Evolutionary conservation across 1,284 basidiomycete genomes (phyloP).

Genomic region (Bondarzewia mesenterica): DNA sequence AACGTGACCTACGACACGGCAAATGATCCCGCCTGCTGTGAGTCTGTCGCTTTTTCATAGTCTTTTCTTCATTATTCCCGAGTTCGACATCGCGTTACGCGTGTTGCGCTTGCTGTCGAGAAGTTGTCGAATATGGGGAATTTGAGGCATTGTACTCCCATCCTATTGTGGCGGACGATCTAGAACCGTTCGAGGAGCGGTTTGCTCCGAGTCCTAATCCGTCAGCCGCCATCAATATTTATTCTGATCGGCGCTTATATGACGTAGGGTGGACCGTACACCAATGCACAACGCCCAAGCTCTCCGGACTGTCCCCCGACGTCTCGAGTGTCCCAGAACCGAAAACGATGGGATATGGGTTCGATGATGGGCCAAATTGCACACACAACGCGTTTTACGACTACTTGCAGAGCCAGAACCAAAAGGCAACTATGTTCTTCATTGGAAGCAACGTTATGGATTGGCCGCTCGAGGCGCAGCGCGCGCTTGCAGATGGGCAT

Average conservation of each 20-base stretch:
- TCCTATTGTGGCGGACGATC: neutral
- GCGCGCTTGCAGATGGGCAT: conserved; percentile 57
- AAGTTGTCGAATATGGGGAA: too few species aligned
- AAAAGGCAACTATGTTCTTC: conserved; percentile 77
- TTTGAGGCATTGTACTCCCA: too few species aligned
- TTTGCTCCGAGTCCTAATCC: neutral
- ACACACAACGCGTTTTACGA: conserved; percentile 57
- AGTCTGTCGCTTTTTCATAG: neutral
- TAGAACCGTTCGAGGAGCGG: neutral
- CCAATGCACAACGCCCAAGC: conserved; percentile 51
- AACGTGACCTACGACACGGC: conserved; percentile 18
- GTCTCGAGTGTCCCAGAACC: conserved; percentile 60
- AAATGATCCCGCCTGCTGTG: conserved; percentile 37
- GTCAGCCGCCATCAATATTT: neutral
- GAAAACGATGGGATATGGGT: conserved; percentile 51
- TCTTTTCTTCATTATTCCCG: neutral
- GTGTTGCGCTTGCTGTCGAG: too few species aligned
- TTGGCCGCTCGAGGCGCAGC: conserved; percentile 64
- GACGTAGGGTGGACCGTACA: conserved; percentile 42
- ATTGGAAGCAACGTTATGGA: conserved; percentile 73
- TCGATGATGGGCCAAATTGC: conserved; percentile 73
- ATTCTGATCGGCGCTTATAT: neutral
- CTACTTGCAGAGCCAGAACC: conserved; percentile 49
- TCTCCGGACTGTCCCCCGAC: conserved; percentile 37
- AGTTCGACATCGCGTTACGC: too few species aligned